Base-by-base conservation (phyloP, 148 eudicot genomes). In the Hydrangea macrophylla region DNA sequence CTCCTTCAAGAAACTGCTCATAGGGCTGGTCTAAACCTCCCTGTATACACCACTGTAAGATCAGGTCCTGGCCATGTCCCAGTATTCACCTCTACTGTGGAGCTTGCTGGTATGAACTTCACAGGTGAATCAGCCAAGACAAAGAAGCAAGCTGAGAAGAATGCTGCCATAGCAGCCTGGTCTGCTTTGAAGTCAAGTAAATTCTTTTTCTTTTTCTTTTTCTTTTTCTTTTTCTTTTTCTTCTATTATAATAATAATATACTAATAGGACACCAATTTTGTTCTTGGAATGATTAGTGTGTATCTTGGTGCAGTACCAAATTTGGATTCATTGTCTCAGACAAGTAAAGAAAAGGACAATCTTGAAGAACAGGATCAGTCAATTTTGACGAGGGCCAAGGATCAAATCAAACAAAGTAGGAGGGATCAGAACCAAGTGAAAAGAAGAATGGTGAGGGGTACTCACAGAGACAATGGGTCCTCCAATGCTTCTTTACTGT, bases 131-230 rank as follows among this genome's bases (percentile, higher is more conserved):
- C 82, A 0, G 88, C 80, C 10, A 83, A 75, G 57, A 86, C 84
- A 9, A 84, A 81, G 70, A 83, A 86, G 17, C 91, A 83, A 70
- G 86, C 88, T 73, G 84, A 82, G 82, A 84, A 84, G 69, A 84
- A 84, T 81, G 91, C 88, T 75, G 90, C 90, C 2, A 83, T 81
- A 36, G 60, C 82, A 55, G 87, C 90, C 55, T 86, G 90, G 90
- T 79, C 83, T 44, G 25, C 82, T 7, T 62, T 86, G 61, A 86
- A 78, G 57, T 70, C 33, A 58, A 67, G 88, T 84, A 73, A 36
- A 23, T 9, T 22, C 1, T 0, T 22, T 18, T n/a, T 10, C 17
- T 10, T 11, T 24, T n/a, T n/a, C n/a, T n/a, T n/a, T n/a, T n/a
- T n/a, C n/a, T n/a, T n/a, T n/a, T n/a, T n/a, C n/a, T n/a, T n/a